Evolutionary conservation across 1,284 basidiomycete genomes (phyloP).

Genomic region (Ustilago shanxiensis): DNA sequence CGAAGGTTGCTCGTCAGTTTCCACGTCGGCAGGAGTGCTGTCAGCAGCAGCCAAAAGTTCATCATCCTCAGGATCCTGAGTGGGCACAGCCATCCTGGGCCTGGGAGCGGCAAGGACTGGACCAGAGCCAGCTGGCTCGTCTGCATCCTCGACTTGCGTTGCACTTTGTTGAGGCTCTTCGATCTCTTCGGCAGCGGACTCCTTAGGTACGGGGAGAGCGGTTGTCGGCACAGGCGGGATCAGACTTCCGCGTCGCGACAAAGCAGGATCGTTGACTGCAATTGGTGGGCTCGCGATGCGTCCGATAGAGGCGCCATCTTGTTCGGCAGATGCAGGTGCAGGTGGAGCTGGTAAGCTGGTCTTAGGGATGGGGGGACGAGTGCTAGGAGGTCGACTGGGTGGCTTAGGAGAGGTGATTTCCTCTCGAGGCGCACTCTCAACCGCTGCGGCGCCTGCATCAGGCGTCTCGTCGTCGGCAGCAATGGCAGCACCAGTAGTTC

Average conservation of each 20-base stretch:
- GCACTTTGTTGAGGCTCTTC: not conserved
- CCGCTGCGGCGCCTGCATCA: not conserved
- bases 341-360: conserved; percentile 45
- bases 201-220: conserved; percentile 12
- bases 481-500: not conserved
- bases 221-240: conserved; percentile 37
- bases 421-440: conserved; percentile 11
- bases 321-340: conserved; percentile 10
- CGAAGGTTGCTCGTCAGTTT: not conserved
- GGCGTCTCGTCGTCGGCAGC: not conserved
- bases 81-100: conserved; percentile 52
- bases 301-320: conserved; percentile 21
- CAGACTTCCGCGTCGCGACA: conserved; percentile 24
- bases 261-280: not conserved
- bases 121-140: conserved; percentile 7
- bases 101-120: conserved; percentile 56
- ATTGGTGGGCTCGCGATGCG: conserved; percentile 23
- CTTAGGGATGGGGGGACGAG: conserved; percentile 56
- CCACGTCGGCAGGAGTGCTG: conserved; percentile 1
- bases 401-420: conserved; percentile 33
- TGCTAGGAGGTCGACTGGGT: conserved; percentile 54
- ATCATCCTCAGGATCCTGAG: conserved; percentile 58
- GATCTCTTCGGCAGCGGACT: conserved; percentile 17
- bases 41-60: conserved; percentile 43
- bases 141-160: conserved; percentile 9